Conservation (phyloP, 441 rosid genomes). For the Erodium moschatum region DNA sequence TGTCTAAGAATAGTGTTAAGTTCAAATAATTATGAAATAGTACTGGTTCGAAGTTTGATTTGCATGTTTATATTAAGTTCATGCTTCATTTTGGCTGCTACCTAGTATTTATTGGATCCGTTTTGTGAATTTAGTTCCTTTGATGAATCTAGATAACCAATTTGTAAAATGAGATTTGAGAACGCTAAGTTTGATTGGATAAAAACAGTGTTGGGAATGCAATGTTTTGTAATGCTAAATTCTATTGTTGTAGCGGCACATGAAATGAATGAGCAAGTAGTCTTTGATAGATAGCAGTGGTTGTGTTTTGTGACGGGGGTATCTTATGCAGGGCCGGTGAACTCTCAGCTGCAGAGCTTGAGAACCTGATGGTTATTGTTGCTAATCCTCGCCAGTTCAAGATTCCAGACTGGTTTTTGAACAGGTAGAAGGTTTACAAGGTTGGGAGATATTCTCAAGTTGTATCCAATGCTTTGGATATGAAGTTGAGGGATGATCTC, state of each 20-base stretch:
- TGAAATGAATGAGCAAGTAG: too few species aligned
- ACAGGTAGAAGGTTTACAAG: constrained; percentile 91
- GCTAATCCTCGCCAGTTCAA: constrained; percentile 90
- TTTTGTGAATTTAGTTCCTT: too few species aligned
- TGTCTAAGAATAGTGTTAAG: too few species aligned
- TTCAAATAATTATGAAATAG: too few species aligned
- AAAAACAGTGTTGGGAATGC: neutral
- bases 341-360: constrained; percentile 70
- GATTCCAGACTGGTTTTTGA: constrained; percentile 95
- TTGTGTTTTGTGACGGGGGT: too few species aligned
- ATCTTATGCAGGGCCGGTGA: constrained; percentile 65
- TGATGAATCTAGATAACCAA: too few species aligned
- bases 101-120: too few species aligned
- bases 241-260: too few species aligned
- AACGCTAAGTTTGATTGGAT: neutral
- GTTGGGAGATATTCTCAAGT: constrained; percentile 87
- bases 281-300: too few species aligned
- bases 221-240: too few species aligned
- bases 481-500: constrained; percentile 92
- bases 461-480: constrained; percentile 85
- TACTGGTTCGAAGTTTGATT: neutral
- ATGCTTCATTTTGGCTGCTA: too few species aligned
- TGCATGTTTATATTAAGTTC: neutral
- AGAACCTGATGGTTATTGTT: constrained; percentile 79
- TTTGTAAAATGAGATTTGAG: too few species aligned